Conservation (phyloP, 2,329 filamentous ascomycete species). For the Talaromyces sp. region DNA sequence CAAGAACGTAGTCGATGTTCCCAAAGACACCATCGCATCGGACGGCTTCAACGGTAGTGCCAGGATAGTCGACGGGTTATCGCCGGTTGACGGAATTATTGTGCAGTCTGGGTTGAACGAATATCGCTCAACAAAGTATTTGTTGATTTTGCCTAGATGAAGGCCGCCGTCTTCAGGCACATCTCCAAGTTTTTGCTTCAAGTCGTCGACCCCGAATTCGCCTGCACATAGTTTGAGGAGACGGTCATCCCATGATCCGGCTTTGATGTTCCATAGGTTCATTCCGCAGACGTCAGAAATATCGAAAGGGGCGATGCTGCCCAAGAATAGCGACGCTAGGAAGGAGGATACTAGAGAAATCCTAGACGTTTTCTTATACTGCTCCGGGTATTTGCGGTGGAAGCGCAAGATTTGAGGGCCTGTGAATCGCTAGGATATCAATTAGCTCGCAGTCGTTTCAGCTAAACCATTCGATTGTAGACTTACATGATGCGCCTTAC, state of each 20-base stretch:
- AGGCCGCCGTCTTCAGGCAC: conserved; percentile 77
- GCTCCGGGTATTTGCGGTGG: conserved; percentile 71
- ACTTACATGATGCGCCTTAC: conserved; percentile 87
- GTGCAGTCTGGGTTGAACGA: conserved; percentile 72
- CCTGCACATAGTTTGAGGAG: conserved; percentile 75
- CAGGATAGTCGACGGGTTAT: conserved; percentile 94
- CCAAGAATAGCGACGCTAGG: conserved; percentile 84
- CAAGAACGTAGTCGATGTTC: conserved; percentile 93
- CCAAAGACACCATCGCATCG: conserved; percentile 91
- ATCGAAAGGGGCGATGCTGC: conserved; percentile 81
- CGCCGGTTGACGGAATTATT: conserved; percentile 84
- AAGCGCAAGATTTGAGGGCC: conserved; percentile 95
- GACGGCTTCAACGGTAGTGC: conserved; percentile 80
- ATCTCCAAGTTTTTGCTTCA: conserved; percentile 74
- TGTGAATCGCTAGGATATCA: conserved; percentile 70
- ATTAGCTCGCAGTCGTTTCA: conserved; percentile 2
- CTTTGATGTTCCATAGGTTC: conserved; percentile 89
- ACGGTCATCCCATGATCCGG: conserved; percentile 67
- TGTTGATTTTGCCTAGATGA: conserved; percentile 69
- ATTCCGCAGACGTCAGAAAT: conserved; percentile 94
- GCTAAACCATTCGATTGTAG: background rate
- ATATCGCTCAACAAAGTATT: conserved; percentile 76
- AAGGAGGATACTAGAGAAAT: conserved; percentile 96
- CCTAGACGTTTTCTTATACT: conserved; percentile 74
- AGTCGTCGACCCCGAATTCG: conserved; percentile 57